Base-by-base conservation (phyloP, 345 rosid species). In the Laguncularia racemosa region DNA sequence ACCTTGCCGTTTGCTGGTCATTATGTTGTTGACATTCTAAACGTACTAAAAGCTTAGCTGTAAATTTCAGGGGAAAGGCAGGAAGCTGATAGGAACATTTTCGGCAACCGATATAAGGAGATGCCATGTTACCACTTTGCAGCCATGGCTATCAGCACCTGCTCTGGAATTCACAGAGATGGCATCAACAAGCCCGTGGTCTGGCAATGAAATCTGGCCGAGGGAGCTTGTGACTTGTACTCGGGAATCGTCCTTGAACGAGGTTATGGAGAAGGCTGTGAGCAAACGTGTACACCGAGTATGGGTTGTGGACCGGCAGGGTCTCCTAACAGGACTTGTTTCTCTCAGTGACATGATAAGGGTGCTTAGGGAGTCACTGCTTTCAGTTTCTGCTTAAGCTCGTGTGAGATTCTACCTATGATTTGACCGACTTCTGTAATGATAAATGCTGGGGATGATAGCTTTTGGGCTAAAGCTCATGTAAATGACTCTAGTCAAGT, bases 31-130 rank as follows among this genome's bases (percentile, higher is more conserved):
- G 3, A 26, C 23, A 28, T 53, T 23, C 1, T 23, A 23, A 23
- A 13, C 20, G 1, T 13, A 26, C 38, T 55, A 10, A n/a, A 43
- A 38, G 20, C 11, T 23, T 33, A 11, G 21, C 12, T 52, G 8
- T 10, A 33, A 21, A 18, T 53, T 64, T 15, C 87, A 89, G 96
- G 96, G 95, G 6, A 76, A 73, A 14, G 75, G 84, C 20, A 81
- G 80, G 84, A 73, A 69, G 69, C 83, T 78, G 9, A 53, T 81
- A 1, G 95, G 98, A 23, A 86, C 95, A 51, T 84, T 92, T 46
- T 89, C 98, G 0, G 87, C 95, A 0, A 86, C 95, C 0, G 98
- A 92, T 61, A 57, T 86, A 17, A 75, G 84, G 67, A 89, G 93
- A 0, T 84, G 95, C 68, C 91, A 76, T 26, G n/a, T 83, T 1